Conservation (phyloP, 78 protist species). For the Guillardia theta region DNA sequence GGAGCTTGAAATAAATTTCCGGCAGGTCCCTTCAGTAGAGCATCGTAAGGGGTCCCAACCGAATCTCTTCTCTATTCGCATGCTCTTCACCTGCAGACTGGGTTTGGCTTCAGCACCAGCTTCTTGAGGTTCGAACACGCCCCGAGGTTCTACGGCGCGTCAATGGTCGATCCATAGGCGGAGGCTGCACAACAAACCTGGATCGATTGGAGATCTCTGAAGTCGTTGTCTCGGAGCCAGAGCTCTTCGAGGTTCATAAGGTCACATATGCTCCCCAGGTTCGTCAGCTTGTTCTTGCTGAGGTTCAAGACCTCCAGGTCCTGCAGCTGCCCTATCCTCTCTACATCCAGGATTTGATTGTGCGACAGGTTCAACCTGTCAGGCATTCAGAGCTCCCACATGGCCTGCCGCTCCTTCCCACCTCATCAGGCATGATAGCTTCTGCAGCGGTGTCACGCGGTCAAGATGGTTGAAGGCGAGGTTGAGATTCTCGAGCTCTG, state of each 20-base stretch:
- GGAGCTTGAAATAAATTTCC: not conserved
- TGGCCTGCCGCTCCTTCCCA: no score
- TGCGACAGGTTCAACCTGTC: not conserved
- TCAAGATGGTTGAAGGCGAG: not conserved
- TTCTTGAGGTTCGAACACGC: not conserved
- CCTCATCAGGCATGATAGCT: not conserved
- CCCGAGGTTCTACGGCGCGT: not conserved
- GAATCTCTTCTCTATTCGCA: no score
- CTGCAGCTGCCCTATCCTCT: not conserved
- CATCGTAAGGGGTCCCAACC: not conserved
- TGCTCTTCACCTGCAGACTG: not conserved
- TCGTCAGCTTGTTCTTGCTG: constrained; percentile 24
- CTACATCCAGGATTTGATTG: not conserved
- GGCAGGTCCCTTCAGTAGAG: not conserved
- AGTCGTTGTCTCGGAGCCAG: not conserved
- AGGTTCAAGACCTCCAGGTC: not conserved
- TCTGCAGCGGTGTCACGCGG: not conserved
- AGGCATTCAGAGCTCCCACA: not conserved
- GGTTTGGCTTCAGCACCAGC: not conserved
- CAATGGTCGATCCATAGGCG: no score
- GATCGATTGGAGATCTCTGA: not conserved
- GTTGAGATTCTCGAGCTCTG: not conserved
- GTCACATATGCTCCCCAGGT: not conserved
- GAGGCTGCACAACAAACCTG: no score
- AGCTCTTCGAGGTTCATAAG: not conserved